A percentile compares a stretch with the other conserved stretches of the same genome.
These are phyloP conservation scores for Selenicereus undatus DNA, from an alignment of 148 eudicot genomes.

Conservation along the genomic window DNA sequence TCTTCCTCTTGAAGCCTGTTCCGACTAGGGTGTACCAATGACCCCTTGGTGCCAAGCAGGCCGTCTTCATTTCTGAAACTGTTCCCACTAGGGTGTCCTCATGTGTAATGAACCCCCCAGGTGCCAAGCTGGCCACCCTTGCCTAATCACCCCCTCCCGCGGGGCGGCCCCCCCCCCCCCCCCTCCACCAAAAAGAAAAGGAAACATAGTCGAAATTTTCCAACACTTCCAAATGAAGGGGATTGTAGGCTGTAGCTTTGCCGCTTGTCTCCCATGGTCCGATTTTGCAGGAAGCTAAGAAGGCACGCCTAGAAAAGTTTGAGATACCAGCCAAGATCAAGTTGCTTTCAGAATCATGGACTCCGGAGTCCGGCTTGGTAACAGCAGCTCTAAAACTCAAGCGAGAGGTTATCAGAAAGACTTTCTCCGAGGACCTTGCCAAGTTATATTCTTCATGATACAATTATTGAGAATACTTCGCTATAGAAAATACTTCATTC, in stretches of 20 bases:
- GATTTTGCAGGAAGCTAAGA: slow-evolving; percentile 60
- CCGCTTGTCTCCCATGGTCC: neutral
- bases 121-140: neutral
- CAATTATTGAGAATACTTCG: neutral
- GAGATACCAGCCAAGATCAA: slow-evolving; percentile 83
- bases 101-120: neutral
- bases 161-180: neutral
- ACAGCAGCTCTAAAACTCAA: slow-evolving; percentile 95
- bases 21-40: too few relatives aligned
- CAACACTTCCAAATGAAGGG: too few relatives aligned
- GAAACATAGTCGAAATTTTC: too few relatives aligned
- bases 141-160: neutral
- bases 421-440: slow-evolving; percentile 66
- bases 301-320: slow-evolving; percentile 67
- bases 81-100: too few relatives aligned
- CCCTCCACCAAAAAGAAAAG: neutral
- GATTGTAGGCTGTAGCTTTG: neutral
- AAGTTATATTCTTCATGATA: slow-evolving; percentile 47
- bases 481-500: neutral
- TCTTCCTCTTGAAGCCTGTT: too few relatives aligned
- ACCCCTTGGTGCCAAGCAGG: neutral
- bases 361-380: slow-evolving; percentile 90
- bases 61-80: neutral
- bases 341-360: slow-evolving; percentile 82
- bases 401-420: slow-evolving; percentile 65